Evolutionary conservation across 768 basidiomycete genomes (phyloP).

Genomic region (Dentipellis sp.): DNA sequence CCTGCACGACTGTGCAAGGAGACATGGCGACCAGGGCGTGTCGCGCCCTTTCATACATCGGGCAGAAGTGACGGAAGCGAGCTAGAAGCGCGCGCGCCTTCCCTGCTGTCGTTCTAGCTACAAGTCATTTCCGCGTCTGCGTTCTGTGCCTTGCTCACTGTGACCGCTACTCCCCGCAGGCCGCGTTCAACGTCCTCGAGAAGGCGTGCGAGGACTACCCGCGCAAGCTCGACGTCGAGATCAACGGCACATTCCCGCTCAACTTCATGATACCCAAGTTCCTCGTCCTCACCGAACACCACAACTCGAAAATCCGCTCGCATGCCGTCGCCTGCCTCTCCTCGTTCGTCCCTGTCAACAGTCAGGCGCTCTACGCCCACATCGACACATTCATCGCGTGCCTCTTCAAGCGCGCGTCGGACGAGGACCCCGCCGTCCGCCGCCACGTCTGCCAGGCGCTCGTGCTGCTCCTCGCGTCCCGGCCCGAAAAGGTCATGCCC

Average conservation of each 20-base stretch:
- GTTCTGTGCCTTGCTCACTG: no score
- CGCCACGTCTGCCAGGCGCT: constrained; percentile 94
- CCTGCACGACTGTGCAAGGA: no score
- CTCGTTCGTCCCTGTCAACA: constrained; percentile 83
- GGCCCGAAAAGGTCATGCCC: constrained; percentile 94
- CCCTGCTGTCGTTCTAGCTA: no score
- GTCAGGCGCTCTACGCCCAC: constrained; percentile 81
- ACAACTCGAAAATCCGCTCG: constrained; percentile 80
- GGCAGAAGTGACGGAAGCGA: no score
- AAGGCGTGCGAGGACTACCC: constrained; percentile 98
- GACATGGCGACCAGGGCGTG: no score
- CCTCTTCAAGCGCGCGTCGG: constrained; percentile 91
- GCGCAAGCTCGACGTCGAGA: constrained; percentile 88
- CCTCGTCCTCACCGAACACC: constrained; percentile 79
- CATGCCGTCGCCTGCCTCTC: constrained; percentile 93
- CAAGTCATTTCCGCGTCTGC: no score
- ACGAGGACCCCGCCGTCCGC: constrained; percentile 89
- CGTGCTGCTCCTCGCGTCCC: constrained; percentile 83
- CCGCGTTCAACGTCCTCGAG: constrained; percentile 88
- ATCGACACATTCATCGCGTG: constrained; percentile 91
- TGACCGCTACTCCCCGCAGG: constrained; percentile 31
- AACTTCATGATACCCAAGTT: constrained; percentile 98
- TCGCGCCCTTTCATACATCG: no score
- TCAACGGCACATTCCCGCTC: constrained; percentile 86
- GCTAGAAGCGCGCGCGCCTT: no score